Conservation (phyloP, 495 filamentous ascomycete species). For the Saxispiralis lemnorum region DNA sequence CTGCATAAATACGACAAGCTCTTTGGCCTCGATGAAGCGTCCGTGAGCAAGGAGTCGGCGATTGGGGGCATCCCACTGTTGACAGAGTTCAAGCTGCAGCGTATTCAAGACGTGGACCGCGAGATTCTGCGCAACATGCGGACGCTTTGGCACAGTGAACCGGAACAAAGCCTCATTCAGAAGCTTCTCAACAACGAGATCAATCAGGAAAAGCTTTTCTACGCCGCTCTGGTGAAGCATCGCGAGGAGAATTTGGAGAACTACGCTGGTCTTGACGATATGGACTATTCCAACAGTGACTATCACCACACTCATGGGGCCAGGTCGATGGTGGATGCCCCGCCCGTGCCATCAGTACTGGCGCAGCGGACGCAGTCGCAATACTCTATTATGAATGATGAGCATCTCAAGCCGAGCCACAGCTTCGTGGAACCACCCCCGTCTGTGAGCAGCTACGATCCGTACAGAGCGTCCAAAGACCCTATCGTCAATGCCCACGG, state of each 20-base stretch:
- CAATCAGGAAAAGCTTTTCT: conserved; percentile 84
- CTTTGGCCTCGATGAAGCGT: conserved; percentile 9
- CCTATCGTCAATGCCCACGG: conserved; percentile 24
- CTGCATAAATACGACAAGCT: conserved; percentile 53
- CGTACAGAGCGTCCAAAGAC: conserved; percentile 52
- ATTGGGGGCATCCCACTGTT: conserved; percentile 37
- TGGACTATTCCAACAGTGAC: conserved; percentile 69
- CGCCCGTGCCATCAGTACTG: conserved; percentile 22
- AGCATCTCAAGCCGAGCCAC: conserved; percentile 24
- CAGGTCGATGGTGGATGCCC: conserved; percentile 25
- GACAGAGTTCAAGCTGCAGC: conserved; percentile 34
- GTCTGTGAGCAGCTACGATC: conserved; percentile 55
- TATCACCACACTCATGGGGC: conserved; percentile 56
- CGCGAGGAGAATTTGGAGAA: conserved; percentile 69
- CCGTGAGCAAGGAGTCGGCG: conserved; percentile 18
- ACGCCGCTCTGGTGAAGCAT: conserved; percentile 64
- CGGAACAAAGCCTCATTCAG: conserved; percentile 49
- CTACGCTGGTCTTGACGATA: conserved; percentile 44
- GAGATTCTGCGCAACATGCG: conserved; percentile 70
- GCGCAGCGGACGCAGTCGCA: conserved; percentile 42
- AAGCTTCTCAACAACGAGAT: conserved; percentile 52
- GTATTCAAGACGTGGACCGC: conserved; percentile 46
- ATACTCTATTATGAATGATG: conserved; percentile 52
- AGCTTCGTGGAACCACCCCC: conserved; percentile 27
- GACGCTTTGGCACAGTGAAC: conserved; percentile 70